Base-by-base conservation (phyloP, 108 stramenopile genomes). In the Aurantiochytrium sp. region DNA sequence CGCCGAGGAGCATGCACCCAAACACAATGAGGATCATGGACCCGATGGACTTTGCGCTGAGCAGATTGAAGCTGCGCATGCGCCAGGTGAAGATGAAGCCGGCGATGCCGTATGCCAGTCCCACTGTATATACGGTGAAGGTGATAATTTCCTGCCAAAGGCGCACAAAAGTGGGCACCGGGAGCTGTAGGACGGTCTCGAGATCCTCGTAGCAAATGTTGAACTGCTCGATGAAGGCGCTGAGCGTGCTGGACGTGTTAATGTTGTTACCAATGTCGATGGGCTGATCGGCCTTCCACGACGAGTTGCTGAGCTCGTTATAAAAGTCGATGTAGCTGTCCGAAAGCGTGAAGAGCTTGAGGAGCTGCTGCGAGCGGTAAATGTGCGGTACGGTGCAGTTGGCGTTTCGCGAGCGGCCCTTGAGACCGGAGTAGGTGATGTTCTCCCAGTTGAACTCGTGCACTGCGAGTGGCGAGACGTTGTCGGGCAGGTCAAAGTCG, bases 151-250 rank as follows among this genome's bases (percentile, higher is more conserved):
- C 36, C 45, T 81, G 73, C 73, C 73, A 81, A 41, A 81, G 73
- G 6, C 45, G 39, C n/a, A 81, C 45, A 48, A 81, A 81, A 6
- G 73, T 81, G 8, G 73, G 73, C 42, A 48, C 45, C 39, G 73
- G 73, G 21, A 81, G 73, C 45, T 81, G 73, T 30, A 81, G 21
- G 19, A 48, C 39, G 1, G 73, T 81, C 39, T 81, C 42, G 6
- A 81, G 12, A 48, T 81, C 73, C 45, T 81, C 73, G 45, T 48
- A 81, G 3, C 73, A 81, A 48, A 48, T 81, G 39, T 81, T 81
- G 45, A 81, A 81, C 32, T 81, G 73, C 4, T 81, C 73, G 32
- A 81, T 81, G 73, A 81, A 48, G 36, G 73, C 45, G 24, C 73
- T 81, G 39, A 81, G 42, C 17, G 39, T 41, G 39, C 42, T 48